Conservation (phyloP, 2,329 filamentous ascomycete species). For the Erysiphe pisi region DNA sequence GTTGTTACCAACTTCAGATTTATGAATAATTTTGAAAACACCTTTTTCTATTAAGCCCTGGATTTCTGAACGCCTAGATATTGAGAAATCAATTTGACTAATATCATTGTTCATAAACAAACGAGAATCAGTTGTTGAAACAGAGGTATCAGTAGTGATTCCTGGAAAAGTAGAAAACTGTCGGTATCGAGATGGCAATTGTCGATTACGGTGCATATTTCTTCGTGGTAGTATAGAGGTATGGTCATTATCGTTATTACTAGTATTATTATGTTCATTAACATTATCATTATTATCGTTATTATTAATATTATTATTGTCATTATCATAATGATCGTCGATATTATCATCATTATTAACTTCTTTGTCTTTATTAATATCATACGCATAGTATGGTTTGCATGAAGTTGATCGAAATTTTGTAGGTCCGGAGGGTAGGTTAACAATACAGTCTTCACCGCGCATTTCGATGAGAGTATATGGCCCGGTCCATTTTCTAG, state of each 20-base stretch:
- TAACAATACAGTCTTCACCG: slow-evolving; percentile 16
- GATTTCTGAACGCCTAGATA: not conserved
- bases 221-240: not conserved
- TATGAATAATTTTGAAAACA: slow-evolving; percentile 18
- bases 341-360: not conserved
- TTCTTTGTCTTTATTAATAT: not conserved
- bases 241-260: not conserved
- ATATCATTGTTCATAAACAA: not conserved
- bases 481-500: slow-evolving; percentile 15
- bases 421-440: slow-evolving; percentile 20
- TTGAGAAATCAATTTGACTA: not conserved
- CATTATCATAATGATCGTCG: not conserved
- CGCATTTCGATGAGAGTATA: not conserved
- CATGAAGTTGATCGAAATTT: slow-evolving; percentile 23
- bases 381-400: slow-evolving; percentile 11
- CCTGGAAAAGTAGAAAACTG: not conserved
- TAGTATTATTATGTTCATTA: no score
- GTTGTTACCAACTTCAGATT: not conserved
- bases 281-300: no score
- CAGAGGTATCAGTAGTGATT: not conserved
- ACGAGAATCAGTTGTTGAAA: not conserved
- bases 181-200: not conserved
- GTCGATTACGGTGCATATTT: not conserved
- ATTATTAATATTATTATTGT: no score
- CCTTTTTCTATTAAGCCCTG: slow-evolving; percentile 20